Evolutionary conservation across 78 protist species (phyloP).

Genomic region (Dictyostelium brefeldianum): DNA sequence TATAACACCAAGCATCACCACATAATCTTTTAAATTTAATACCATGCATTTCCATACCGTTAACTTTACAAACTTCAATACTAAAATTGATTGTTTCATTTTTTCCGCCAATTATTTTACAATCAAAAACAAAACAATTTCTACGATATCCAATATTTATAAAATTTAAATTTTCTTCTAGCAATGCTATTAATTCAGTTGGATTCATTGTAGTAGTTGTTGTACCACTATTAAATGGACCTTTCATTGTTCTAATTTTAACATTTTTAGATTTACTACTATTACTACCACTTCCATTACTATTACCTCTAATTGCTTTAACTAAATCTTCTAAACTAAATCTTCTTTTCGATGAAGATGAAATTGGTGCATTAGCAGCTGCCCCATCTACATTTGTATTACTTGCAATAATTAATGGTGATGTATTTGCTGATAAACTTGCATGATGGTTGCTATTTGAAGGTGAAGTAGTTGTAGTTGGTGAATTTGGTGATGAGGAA

Average conservation of each 20-base stretch:
- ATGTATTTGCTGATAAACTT: neutral
- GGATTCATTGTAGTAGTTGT: constrained; percentile 45
- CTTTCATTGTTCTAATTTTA: constrained; percentile 48
- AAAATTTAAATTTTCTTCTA: constrained; percentile 49
- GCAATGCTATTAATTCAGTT: neutral
- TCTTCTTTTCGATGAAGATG: constrained; percentile 22
- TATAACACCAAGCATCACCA: constrained; percentile 54
- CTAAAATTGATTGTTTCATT: constrained; percentile 20
- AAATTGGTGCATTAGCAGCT: constrained; percentile 5
- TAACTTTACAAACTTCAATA: constrained; percentile 64
- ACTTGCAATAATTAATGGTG: constrained; percentile 5
- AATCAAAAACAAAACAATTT: constrained; percentile 47
- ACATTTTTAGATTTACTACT: neutral
- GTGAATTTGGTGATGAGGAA: neutral
- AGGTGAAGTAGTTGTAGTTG: neutral
- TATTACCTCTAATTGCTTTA: neutral
- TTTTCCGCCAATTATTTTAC: constrained; percentile 7
- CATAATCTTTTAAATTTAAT: constrained; percentile 49
- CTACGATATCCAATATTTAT: neutral
- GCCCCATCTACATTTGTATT: neutral
- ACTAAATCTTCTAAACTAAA: constrained; percentile 66
- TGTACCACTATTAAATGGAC: constrained; percentile 57
- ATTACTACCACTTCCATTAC: neutral
- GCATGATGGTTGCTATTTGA: neutral
- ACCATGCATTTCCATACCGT: constrained; percentile 72